Evolutionary conservation across 2,329 filamentous ascomycete genomes (phyloP).

Genomic region (Pseudocercospora fijiensis): DNA sequence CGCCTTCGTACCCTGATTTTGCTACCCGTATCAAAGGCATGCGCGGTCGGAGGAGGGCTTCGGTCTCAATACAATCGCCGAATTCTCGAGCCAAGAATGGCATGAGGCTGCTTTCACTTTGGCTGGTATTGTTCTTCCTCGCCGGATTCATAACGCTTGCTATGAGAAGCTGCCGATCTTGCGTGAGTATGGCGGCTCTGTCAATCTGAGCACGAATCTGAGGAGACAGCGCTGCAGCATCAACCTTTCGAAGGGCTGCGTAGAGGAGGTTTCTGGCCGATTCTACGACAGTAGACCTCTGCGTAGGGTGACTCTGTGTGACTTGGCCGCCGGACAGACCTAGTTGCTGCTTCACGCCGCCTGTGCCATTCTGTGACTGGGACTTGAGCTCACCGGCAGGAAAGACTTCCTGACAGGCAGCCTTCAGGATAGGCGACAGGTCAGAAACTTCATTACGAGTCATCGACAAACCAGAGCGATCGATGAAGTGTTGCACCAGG

Average conservation of each 20-base stretch:
- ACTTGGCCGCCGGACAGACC: slow-evolving; percentile 20
- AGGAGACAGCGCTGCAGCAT: slow-evolving; percentile 66
- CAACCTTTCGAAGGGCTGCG: slow-evolving; percentile 57
- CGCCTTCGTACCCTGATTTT: slow-evolving; percentile 10
- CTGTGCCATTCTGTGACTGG: background rate
- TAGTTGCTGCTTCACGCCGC: slow-evolving; percentile 27
- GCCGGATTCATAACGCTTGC: slow-evolving; percentile 74
- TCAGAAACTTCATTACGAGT: slow-evolving; percentile 64
- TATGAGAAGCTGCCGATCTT: slow-evolving; percentile 70
- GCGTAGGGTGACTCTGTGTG: slow-evolving; percentile 26
- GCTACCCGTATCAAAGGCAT: slow-evolving; percentile 45
- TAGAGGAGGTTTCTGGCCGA: slow-evolving; percentile 65
- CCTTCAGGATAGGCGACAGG: slow-evolving; percentile 61
- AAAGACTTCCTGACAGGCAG: slow-evolving; percentile 74
- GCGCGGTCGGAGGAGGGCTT: slow-evolving; percentile 63
- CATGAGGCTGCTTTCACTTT: slow-evolving; percentile 67
- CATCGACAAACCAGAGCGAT: slow-evolving; percentile 63
- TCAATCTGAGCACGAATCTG: slow-evolving; percentile 74
- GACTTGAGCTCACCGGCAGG: slow-evolving; percentile 42
- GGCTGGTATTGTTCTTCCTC: slow-evolving; percentile 51
- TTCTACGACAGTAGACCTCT: slow-evolving; percentile 50
- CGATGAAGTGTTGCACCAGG: slow-evolving; percentile 59
- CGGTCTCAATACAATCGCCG: slow-evolving; percentile 63
- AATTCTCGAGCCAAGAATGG: slow-evolving; percentile 73
- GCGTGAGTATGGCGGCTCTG: slow-evolving; percentile 71